Evolutionary conservation across 192 early-diverging fungal genomes (phyloP), one percentile per base, ranked within the genome.

Genomic region (Entomortierella parvispora): DNA sequence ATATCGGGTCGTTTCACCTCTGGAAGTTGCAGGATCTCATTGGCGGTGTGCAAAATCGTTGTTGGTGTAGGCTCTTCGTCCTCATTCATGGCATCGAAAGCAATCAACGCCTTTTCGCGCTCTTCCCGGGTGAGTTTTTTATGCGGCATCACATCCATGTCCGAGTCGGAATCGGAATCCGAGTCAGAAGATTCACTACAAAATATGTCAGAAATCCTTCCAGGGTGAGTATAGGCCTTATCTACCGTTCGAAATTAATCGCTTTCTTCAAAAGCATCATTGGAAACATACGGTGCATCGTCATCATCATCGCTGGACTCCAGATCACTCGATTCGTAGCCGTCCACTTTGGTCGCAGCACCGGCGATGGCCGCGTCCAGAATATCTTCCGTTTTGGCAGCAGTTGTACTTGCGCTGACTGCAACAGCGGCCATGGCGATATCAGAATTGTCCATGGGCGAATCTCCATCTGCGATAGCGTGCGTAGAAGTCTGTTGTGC

Each of bases 21-120:
- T 23, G 69, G 66, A 6, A 90, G 77, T 34, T 91, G 63, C 5
- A 81, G 14, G 18, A 92, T 66, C 68, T 94, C 92, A 68, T 94
- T 83, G 22, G 82, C 79, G 0, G 91, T 91, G n/a, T 71, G 69
- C 18, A 88, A 52, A 40, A 59, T 42, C 9, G 29, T 47, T 4
- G 22, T 53, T 8, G 58, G 58, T n/a, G 44, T 34, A 4, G 46
- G 55, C 1, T 76, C 71, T 3, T 85, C 80, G 7, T 85, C 85
- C 12, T 84, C 69, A 10, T 85, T 65, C 61, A 70, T 71, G 17
- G 48, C 61, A 14, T 68, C 66, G 17, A 75, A 58, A 6, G 63
- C 71, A 23, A 65, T 55, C 48, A 71, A 50, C 2, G 62, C 67
- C 23, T 68, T 77, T 53, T 77, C 65, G 6, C 71, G 80, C n/a